Percentiles rank a stretch among this genome's conserved stretches.
These are phyloP conservation scores for Mycotypha africana DNA, from an alignment of 371 early-diverging fungal genomes.

Conservation along the genomic window DNA sequence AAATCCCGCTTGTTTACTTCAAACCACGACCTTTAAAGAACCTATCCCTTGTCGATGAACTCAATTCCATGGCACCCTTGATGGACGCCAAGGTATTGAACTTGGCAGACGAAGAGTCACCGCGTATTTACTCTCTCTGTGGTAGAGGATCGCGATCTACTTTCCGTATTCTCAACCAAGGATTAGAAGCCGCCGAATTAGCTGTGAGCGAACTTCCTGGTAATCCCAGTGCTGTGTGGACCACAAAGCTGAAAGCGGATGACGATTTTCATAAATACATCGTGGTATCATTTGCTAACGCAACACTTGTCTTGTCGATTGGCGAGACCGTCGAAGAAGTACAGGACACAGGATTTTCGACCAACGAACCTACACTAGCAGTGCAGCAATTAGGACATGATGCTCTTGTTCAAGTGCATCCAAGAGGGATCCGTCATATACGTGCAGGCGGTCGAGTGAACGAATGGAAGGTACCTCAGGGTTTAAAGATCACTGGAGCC, in stretches of 20 bases:
- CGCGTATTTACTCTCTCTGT: slow-evolving; percentile 87
- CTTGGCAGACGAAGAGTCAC: slow-evolving; percentile 86
- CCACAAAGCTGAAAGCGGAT: slow-evolving; percentile 65
- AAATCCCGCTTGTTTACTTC: slow-evolving; percentile 61
- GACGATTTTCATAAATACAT: slow-evolving; percentile 82
- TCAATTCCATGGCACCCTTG: slow-evolving; percentile 80
- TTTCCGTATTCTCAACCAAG: slow-evolving; percentile 88
- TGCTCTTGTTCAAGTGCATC: slow-evolving; percentile 85
- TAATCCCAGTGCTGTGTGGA: slow-evolving; percentile 93
- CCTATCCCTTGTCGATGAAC: slow-evolving; percentile 81
- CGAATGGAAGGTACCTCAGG: slow-evolving; percentile 91
- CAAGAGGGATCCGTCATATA: slow-evolving; percentile 88
- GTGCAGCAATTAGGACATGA: slow-evolving; percentile 87
- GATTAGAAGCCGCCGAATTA: slow-evolving; percentile 87
- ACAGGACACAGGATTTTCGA: slow-evolving; percentile 82
- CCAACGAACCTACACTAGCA: slow-evolving; percentile 74
- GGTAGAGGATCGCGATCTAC: slow-evolving; percentile 82
- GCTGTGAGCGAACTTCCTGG: slow-evolving; percentile 92
- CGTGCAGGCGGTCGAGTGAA: slow-evolving; percentile 80
- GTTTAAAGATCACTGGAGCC: slow-evolving; percentile 65
- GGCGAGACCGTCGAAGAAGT: slow-evolving; percentile 96
- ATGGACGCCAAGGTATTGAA: slow-evolving; percentile 75
- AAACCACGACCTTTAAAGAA: slow-evolving; percentile 80
- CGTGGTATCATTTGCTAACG: slow-evolving; percentile 89
- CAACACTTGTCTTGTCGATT: slow-evolving; percentile 88